phyloP scores from a whole-genome alignment of 176 grass and related monocot genomes.

The Saccharum spontaneum region DNA sequence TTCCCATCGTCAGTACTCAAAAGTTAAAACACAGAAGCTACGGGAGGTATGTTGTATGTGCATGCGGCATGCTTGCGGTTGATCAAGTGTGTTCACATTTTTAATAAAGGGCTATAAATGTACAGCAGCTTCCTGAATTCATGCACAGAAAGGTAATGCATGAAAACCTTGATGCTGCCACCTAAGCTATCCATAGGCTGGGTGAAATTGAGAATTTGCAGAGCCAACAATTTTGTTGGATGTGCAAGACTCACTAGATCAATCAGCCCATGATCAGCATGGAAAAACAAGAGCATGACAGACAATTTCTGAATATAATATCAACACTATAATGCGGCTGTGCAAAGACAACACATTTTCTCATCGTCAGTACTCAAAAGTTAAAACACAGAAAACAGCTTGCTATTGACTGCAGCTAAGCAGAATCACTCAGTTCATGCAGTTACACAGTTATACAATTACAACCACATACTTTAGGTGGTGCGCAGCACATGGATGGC shows the following conservation, averaged over 20 bases:
- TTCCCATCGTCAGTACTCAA: neutral
- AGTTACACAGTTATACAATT: neutral
- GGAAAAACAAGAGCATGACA: neutral
- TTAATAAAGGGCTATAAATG: slow-evolving; percentile 19
- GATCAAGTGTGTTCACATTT: neutral
- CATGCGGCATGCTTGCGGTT: neutral
- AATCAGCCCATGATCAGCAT: slow-evolving; percentile 33
- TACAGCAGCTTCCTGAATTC: slow-evolving; percentile 65
- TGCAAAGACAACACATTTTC: neutral
- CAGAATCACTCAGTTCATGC: neutral
- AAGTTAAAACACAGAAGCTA: neutral
- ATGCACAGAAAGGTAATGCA: slow-evolving; percentile 37
- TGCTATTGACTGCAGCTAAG: neutral
- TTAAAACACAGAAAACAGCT: neutral
- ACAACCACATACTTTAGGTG: neutral
- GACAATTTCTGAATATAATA: neutral
- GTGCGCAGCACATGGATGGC: neutral
- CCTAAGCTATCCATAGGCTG: slow-evolving; percentile 50
- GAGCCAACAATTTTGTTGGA: slow-evolving; percentile 15
- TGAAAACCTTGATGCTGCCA: slow-evolving; percentile 64
- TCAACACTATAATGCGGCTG: neutral
- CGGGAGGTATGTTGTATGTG: neutral
- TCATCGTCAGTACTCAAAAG: neutral
- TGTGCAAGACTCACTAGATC: slow-evolving; percentile 67
- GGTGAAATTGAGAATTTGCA: slow-evolving; percentile 67